Evolutionary conservation across 2,329 filamentous ascomycete genomes (phyloP).

Genomic region (Alternaria sp.): DNA sequence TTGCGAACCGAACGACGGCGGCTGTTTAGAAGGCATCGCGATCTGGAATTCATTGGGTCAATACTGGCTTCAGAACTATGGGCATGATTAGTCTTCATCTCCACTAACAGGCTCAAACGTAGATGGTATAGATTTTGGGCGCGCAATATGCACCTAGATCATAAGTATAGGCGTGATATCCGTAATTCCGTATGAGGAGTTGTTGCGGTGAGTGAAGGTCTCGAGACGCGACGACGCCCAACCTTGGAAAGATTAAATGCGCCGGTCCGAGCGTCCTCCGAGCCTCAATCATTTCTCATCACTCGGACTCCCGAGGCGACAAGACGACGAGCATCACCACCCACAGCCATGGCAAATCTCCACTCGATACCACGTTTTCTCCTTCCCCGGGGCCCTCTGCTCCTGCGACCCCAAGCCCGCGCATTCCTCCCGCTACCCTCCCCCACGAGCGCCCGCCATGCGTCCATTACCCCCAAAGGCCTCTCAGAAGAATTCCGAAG

Average conservation of each 20-base stretch:
- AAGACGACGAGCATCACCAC: conserved; percentile 21
- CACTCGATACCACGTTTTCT: conserved; percentile 46
- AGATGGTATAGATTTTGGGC: background rate
- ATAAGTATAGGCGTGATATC: background rate
- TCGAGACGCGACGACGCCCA: background rate
- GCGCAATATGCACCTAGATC: background rate
- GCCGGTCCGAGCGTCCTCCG: conserved; percentile 27
- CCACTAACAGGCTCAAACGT: conserved; percentile 2
- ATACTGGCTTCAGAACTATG: background rate
- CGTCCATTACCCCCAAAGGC: conserved; percentile 37
- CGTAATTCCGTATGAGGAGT: background rate
- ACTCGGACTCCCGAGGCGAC: conserved; percentile 26
- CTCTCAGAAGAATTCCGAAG: conserved; percentile 40
- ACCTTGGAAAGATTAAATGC: background rate
- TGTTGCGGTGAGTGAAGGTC: background rate
- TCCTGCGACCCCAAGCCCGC: conserved; percentile 32
- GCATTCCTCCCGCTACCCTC: conserved; percentile 19
- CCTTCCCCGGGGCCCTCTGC: conserved; percentile 32
- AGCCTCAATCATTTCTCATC: conserved; percentile 5
- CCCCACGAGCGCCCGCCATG: conserved; percentile 36
- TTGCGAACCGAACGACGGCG: conserved; percentile 43
- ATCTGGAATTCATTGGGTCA: background rate
- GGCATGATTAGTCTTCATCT: conserved; percentile 2
- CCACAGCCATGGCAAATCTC: conserved; percentile 38
- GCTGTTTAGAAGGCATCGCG: conserved; percentile 6